Base-by-base conservation (phyloP, 2,329 filamentous ascomycete genomes). In the Alternaria hordeiaustralica region DNA sequence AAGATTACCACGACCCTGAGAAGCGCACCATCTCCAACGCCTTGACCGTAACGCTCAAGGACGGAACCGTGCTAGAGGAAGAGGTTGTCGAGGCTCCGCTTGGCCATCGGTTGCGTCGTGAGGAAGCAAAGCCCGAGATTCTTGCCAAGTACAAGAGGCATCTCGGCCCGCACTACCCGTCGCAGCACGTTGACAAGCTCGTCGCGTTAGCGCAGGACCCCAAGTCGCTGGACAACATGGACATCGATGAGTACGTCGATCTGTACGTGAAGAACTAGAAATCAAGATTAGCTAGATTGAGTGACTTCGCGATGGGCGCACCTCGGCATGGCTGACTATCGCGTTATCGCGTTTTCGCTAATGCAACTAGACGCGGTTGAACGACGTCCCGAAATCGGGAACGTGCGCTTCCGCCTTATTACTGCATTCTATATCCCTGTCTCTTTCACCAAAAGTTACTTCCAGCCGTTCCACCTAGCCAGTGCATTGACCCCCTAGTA, bases 1-100 rank as follows among this genome's bases (percentile, higher is more conserved):
- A 87, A 79, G 95, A 98, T 83, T 99, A 99, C 89, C 96, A 99
- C 80, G 88, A 98, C 85, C 93, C 96, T 28, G 85, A 87, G 72
- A 92, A 96, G 85, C 93, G 96, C 75, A 97, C 94, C 82, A 99
- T 99, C 83, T 93, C 94, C 81, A 99, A 99, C 84, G 96, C 94
- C 9, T 87, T 99, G 70, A 97, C 94, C 28, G 94, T 99, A 63
- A 95, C 91, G 76, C 87, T 99, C 72, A 96, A 97, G 81, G 95
- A 98, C 79, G 96, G 96, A 75, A 97, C 94, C 50, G 87, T 96
- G 10, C 86, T 98, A 36, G 91, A 95, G 21, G 96, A 99, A 84
- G 89, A 96, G 64, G 91, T 92, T 53, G 92, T 99, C 58, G 94
- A 97, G 86, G 95, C 96, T 62, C 96, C 96, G 61, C 89, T 99